Conservation (phyloP, 164 flowering plant genomes). For the Stephania yunnanensis region DNA sequence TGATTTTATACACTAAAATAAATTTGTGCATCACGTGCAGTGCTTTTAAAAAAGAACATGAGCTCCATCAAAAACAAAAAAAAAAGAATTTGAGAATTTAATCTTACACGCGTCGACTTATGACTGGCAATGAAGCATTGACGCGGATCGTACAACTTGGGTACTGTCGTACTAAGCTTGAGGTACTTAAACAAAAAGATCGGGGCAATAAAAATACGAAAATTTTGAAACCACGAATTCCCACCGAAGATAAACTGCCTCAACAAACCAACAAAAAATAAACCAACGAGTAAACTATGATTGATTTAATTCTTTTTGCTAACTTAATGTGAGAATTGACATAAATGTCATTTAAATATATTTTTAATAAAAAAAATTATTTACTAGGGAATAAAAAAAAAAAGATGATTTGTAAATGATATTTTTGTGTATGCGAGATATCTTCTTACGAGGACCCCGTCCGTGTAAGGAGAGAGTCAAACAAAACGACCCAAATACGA, state of each 20-base stretch:
- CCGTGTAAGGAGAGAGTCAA: neutral
- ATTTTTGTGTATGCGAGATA: too few species aligned
- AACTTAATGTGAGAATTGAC: neutral
- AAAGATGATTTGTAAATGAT: too few species aligned
- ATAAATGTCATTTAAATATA: neutral
- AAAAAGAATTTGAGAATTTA: too few species aligned
- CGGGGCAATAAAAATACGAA: neutral
- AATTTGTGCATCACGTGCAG: neutral
- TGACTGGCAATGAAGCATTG: neutral
- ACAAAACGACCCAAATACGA: too few species aligned
- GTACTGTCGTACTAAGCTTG: neutral
- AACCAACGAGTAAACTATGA: too few species aligned
- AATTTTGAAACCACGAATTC: slow-evolving; percentile 1
- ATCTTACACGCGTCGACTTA: neutral
- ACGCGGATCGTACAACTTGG: neutral
- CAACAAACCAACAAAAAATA: too few species aligned
- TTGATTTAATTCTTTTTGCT: neutral
- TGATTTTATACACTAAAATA: too few species aligned
- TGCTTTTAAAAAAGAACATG: too few species aligned
- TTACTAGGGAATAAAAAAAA: too few species aligned
- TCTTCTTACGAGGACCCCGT: neutral
- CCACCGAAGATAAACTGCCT: neutral
- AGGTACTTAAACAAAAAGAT: neutral
- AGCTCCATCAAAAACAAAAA: too few species aligned
- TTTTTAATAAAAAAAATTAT: neutral